phyloP scores from a whole-genome alignment of 2,329 filamentous ascomycete genomes.

The Hortaea sp. region DNA sequence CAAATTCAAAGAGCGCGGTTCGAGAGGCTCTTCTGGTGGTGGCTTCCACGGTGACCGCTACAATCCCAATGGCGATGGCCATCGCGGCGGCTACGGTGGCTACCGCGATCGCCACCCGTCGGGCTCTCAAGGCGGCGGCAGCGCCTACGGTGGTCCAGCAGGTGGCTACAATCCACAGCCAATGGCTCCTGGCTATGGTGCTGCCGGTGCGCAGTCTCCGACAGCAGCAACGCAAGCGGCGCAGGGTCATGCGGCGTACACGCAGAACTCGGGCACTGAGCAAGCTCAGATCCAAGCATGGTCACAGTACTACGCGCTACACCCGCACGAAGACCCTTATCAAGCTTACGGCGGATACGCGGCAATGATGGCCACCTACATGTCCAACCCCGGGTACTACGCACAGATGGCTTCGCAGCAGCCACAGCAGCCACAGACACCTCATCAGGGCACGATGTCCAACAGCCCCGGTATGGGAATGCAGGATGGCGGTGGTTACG shows the following conservation, averaged over 20 bases:
- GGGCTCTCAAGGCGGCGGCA: constrained; percentile 24
- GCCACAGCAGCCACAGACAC: not conserved
- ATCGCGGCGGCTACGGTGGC: not conserved
- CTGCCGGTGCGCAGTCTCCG: constrained; percentile 23
- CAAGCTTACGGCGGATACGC: constrained; percentile 73
- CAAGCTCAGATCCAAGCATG: constrained; percentile 47
- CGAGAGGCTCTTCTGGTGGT: constrained; percentile 32
- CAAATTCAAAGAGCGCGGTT: constrained; percentile 64
- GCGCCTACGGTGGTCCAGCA: constrained; percentile 16
- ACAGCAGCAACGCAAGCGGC: not conserved
- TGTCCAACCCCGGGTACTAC: constrained; percentile 1
- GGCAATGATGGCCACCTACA: constrained; percentile 5
- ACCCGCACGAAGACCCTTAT: constrained; percentile 75
- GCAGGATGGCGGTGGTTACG: constrained; percentile 2
- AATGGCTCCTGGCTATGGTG: constrained; percentile 1
- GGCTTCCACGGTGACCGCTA: constrained; percentile 26
- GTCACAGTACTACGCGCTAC: constrained; percentile 72
- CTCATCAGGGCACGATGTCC: too few relatives aligned
- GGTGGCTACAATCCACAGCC: not conserved
- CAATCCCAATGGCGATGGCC: not conserved
- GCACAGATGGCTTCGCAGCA: not conserved
- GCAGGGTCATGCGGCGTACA: constrained; percentile 22
- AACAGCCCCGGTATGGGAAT: too few relatives aligned
- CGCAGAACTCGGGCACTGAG: constrained; percentile 9
- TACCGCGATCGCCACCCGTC: constrained; percentile 27